Evolutionary conservation across 495 filamentous ascomycete genomes (phyloP), one percentile per base, ranked within the genome.

Genomic region (Xylaria castorea): DNA sequence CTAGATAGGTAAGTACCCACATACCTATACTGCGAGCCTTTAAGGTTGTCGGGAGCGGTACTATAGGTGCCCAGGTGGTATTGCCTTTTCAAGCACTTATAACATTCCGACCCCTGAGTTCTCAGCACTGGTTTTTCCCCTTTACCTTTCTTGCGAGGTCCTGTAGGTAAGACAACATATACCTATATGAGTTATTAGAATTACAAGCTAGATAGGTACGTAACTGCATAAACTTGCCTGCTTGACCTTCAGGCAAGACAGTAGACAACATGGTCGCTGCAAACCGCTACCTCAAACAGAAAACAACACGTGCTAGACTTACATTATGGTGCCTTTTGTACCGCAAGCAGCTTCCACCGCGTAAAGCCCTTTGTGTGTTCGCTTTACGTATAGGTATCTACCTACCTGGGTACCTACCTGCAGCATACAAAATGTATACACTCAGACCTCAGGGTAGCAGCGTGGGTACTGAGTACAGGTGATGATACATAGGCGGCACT

Each of bases 251-350:
- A 61, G 40, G 32, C 60, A 30, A 60, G 48, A 48, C 55, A 53
- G 22, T 61, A 30, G 40, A 60, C 53, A 20, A 22, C 5, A 60
- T 61, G 55, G 36, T 34, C 32, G 53, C 67, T 50, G 55, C 42
- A 62, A 62, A 61, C 55, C n/a, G 57, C 61, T 61, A 20, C 22
- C n/a, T 61, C 42, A 62, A 38, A 69, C 68, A 46, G 66, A 42
- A 40, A 46, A 5, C 27, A 25, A 25, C 60, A 64, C 34, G 38
- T 65, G 46, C 36, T 25, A 65, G 50, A 57, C 69, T 38, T 44
- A 32, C 27, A 5, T 16, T 22, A 48, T 60, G 38, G 25, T 48
- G 51, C 14, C 20, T 50, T 46, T 27, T 48, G 36, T 42, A 51
- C 68, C 58, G 69, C 69, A 71, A 71, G 48, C 69, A 62, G 69